These are phyloP conservation scores for Perkinsela sp. DNA, from an alignment of 208 protist genomes.

Conservation along the genomic window DNA sequence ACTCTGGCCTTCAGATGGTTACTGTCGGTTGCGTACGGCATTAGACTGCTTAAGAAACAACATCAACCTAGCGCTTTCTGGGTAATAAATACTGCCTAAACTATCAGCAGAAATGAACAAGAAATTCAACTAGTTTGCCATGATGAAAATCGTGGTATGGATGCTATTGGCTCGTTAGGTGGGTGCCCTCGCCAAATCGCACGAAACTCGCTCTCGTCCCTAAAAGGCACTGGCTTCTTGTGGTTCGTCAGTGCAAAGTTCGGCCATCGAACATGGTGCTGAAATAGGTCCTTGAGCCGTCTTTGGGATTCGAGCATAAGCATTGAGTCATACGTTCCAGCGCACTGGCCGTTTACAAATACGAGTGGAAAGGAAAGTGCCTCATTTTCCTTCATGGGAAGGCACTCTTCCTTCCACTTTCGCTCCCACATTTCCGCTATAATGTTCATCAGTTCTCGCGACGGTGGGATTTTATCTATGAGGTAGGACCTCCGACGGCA, in stretches of 20 bases:
- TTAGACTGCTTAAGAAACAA: too few relatives aligned
- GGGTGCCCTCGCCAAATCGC: background rate
- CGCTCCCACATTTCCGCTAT: background rate
- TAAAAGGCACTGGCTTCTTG: background rate
- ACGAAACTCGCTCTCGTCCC: background rate
- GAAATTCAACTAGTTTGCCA: too few relatives aligned
- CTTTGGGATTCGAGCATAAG: background rate
- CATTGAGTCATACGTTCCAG: background rate
- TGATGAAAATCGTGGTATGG: background rate
- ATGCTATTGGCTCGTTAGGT: background rate
- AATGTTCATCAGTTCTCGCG: background rate
- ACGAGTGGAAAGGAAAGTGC: background rate
- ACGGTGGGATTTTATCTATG: slow-evolving; percentile 1
- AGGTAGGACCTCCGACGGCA: background rate
- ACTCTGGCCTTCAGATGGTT: too few relatives aligned
- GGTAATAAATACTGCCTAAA: too few relatives aligned
- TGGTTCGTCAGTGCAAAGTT: background rate
- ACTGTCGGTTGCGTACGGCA: too few relatives aligned
- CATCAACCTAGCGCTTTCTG: too few relatives aligned
- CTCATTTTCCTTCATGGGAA: background rate
- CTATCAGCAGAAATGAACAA: too few relatives aligned
- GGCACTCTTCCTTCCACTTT: background rate
- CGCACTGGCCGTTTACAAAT: background rate
- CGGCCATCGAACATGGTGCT: background rate
- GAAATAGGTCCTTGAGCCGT: background rate